Conservation (phyloP, 2,329 filamentous ascomycete genomes). For the Lecanoromycetidae sp. region DNA sequence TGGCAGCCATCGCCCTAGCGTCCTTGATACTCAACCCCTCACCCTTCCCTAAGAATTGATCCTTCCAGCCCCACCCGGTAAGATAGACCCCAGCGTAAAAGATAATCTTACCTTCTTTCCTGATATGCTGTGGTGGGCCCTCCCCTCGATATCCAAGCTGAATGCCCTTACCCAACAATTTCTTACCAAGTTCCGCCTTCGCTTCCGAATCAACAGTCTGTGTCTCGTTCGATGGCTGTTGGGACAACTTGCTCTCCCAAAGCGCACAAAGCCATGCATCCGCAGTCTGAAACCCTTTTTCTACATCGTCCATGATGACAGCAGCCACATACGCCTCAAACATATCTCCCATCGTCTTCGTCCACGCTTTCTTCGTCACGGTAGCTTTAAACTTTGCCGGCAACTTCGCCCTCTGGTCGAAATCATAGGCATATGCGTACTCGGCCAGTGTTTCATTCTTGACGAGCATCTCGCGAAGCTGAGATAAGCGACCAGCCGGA, state of each 20-base stretch:
- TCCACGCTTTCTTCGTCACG: slow-evolving; percentile 24
- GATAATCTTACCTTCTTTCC: slow-evolving; percentile 27
- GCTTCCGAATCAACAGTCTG: slow-evolving; percentile 28
- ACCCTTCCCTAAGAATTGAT: slow-evolving; percentile 34
- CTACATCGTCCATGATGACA: slow-evolving; percentile 55
- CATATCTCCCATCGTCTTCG: slow-evolving; percentile 71
- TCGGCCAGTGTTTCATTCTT: slow-evolving; percentile 65
- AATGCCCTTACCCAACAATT: slow-evolving; percentile 46
- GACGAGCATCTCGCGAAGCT: slow-evolving; percentile 65
- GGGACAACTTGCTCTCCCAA: slow-evolving; percentile 55
- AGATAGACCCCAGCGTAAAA: slow-evolving; percentile 37
- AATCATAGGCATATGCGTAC: slow-evolving; percentile 58
- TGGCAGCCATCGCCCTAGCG: slow-evolving; percentile 35
- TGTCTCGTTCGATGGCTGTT: slow-evolving; percentile 34
- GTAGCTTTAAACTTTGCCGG: slow-evolving; percentile 27
- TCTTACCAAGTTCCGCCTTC: slow-evolving; percentile 42
- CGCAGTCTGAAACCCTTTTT: slow-evolving; percentile 48
- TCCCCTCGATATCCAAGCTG: slow-evolving; percentile 46
- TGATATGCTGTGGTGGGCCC: slow-evolving; percentile 24
- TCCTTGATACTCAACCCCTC: slow-evolving; percentile 32
- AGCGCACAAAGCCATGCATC: slow-evolving; percentile 62
- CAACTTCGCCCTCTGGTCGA: slow-evolving; percentile 52
- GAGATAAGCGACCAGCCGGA: slow-evolving; percentile 56
- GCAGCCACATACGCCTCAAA: slow-evolving; percentile 87
- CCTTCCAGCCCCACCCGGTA: slow-evolving; percentile 36